phyloP scores from a whole-genome alignment of 495 filamentous ascomycete genomes.

The Trichoderma parareesei region DNA sequence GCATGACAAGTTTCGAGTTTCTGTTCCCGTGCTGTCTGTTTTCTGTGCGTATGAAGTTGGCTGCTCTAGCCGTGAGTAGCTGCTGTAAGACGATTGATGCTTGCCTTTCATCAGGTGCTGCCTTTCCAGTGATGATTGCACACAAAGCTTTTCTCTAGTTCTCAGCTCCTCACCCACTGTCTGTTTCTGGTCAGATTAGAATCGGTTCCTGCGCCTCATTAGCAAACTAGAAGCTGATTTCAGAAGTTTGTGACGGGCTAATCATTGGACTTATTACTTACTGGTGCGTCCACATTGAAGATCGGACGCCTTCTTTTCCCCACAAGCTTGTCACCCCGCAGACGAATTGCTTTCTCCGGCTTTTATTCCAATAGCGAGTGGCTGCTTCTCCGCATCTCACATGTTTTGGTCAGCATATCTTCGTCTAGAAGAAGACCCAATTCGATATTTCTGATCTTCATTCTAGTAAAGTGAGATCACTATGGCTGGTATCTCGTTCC shows the following conservation, averaged over 20 bases:
- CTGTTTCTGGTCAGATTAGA: too few relatives aligned
- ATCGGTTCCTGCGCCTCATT: too few relatives aligned
- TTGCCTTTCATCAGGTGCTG: too few relatives aligned
- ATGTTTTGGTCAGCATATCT: not conserved
- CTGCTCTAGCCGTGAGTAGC: too few relatives aligned
- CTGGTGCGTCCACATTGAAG: too few relatives aligned
- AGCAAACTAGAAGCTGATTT: too few relatives aligned
- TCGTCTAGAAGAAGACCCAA: not conserved
- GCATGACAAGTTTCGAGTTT: not conserved
- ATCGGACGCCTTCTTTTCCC: not conserved
- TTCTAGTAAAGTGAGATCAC: not conserved
- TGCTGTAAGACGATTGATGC: too few relatives aligned
- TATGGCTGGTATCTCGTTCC: conserved; percentile 32
- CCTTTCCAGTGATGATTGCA: too few relatives aligned
- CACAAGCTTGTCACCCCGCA: not conserved
- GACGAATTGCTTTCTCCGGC: not conserved
- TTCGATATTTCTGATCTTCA: not conserved
- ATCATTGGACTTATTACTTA: too few relatives aligned
- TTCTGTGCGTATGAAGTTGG: not conserved
- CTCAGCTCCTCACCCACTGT: too few relatives aligned
- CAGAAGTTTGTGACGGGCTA: too few relatives aligned
- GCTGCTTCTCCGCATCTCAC: not conserved
- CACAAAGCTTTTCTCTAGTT: too few relatives aligned
- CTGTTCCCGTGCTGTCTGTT: not conserved
- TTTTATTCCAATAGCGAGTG: not conserved